phyloP scores from a whole-genome alignment of 305 asterid species.

The Ajuga reptans region DNA sequence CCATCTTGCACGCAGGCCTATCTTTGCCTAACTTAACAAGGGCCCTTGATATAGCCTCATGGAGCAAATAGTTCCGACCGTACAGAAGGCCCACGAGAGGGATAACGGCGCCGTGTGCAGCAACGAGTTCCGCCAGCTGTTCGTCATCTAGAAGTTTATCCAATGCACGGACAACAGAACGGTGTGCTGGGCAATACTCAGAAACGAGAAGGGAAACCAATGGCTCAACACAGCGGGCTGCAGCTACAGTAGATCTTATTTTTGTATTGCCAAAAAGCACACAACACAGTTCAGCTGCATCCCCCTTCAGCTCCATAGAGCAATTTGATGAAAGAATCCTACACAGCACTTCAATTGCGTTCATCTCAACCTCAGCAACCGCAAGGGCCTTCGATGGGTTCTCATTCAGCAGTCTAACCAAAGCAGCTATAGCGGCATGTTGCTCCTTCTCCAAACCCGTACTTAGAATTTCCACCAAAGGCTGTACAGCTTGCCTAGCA shows the following conservation, averaged over 20 bases:
- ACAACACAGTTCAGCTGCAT: conserved; percentile 71
- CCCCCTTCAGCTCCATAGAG: conserved; percentile 82
- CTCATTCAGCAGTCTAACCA: conserved; percentile 79
- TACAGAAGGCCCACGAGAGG: conserved; percentile 89
- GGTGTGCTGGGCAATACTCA: conserved; percentile 76
- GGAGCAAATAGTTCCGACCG: conserved; percentile 72
- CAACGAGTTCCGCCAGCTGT: conserved; percentile 89
- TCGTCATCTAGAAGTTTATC: conserved; percentile 90
- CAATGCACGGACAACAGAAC: conserved; percentile 78
- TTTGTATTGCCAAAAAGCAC: conserved; percentile 74
- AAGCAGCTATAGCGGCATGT: conserved; percentile 97
- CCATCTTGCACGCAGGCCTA: conserved; percentile 91
- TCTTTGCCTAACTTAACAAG: conserved; percentile 94
- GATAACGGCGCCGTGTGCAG: conserved; percentile 93
- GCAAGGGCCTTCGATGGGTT: conserved; percentile 93
- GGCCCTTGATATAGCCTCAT: conserved; percentile 85
- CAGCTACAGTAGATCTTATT: conserved; percentile 70
- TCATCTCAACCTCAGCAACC: conserved; percentile 95
- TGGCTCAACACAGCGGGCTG: conserved; percentile 84
- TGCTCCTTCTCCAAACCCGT: conserved; percentile 98
- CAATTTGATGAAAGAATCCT: conserved; percentile 72
- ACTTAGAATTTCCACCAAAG: conserved; percentile 84
- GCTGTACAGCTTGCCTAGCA: conserved; percentile 95
- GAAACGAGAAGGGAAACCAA: conserved; percentile 67
- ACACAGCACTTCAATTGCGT: conserved; percentile 89